Conservation (phyloP, 169 alveolate species). For the Eimeria maxima region DNA sequence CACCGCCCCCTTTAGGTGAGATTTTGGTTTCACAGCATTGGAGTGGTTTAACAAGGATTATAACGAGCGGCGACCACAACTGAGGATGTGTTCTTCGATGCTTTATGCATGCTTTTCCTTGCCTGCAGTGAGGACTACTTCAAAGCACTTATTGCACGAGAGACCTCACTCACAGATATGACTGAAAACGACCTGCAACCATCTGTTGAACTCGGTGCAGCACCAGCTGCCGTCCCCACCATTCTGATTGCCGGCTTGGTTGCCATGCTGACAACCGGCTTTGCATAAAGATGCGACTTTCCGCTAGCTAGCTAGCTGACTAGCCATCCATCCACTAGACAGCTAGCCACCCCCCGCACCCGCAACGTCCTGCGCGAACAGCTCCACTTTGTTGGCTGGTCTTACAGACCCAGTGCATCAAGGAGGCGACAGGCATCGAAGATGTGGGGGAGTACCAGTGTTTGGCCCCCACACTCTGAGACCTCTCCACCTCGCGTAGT, state of each 20-base stretch:
- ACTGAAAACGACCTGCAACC: background rate
- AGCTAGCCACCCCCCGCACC: no score
- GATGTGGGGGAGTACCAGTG: background rate
- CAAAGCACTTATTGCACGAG: background rate
- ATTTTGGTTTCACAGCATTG: background rate
- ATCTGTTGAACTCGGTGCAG: background rate
- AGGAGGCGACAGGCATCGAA: background rate
- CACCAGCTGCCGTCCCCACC: background rate
- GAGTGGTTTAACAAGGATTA: background rate
- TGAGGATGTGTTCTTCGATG: background rate
- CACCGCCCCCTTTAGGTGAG: background rate
- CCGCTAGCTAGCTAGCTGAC: background rate
- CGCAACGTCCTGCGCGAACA: background rate
- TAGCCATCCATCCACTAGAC: background rate
- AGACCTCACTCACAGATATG: background rate
- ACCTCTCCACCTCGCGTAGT: background rate
- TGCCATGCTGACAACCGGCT: background rate
- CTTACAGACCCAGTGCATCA: background rate
- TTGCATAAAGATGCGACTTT: background rate
- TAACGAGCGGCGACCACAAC: no score
- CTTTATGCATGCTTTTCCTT: no score
- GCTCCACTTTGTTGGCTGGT: background rate
- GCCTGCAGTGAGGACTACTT: slow-evolving; percentile 16
- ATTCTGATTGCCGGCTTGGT: background rate
- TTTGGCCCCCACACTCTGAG: background rate